Conservation (phyloP, 2,329 filamentous ascomycete species). For the Tolypocladium album region DNA sequence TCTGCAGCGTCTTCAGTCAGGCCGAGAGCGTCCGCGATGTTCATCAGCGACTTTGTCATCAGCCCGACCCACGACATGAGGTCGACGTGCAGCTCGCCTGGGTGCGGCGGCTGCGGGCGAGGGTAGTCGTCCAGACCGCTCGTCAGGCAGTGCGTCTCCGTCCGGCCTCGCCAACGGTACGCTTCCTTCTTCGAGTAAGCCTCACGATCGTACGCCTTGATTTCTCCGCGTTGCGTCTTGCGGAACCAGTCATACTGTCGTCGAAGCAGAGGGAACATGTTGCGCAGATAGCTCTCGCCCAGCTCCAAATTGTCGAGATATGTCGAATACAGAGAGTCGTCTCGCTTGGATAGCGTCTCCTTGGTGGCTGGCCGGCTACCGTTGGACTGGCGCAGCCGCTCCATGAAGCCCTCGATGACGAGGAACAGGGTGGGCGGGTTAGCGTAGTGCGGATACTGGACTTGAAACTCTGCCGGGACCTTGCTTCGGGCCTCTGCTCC, state of each 20-base stretch:
- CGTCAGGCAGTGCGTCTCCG: constrained; percentile 75
- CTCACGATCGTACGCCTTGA: constrained; percentile 83
- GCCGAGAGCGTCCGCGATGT: constrained; percentile 66
- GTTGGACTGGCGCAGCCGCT: constrained; percentile 55
- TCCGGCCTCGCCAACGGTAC: constrained; percentile 91
- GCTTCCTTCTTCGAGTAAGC: constrained; percentile 84
- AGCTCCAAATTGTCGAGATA: constrained; percentile 58
- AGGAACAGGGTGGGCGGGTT: constrained; percentile 95
- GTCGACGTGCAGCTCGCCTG: constrained; percentile 90
- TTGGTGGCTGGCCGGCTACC: constrained; percentile 31
- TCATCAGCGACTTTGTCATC: constrained; percentile 78
- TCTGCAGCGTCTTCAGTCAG: constrained; percentile 65
- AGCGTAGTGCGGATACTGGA: constrained; percentile 94
- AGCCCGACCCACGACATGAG: constrained; percentile 96
- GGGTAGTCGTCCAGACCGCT: constrained; percentile 96
- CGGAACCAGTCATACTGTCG: constrained; percentile 94
- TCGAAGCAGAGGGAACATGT: constrained; percentile 77
- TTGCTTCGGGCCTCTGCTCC: constrained; percentile 88
- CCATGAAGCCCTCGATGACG: constrained; percentile 73
- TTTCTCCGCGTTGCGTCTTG: constrained; percentile 78
- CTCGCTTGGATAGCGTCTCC: constrained; percentile 29
- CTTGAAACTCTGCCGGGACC: constrained; percentile 84
- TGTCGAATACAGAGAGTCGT: constrained; percentile 45
- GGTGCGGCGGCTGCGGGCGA: constrained; percentile 83
- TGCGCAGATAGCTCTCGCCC: constrained; percentile 59